A percentile compares a stretch with the other conserved stretches of the same genome.
Evolutionary conservation across 2,329 filamentous ascomycete genomes (phyloP).

Genomic region (Teratosphaeria pseudoeucalypti): DNA sequence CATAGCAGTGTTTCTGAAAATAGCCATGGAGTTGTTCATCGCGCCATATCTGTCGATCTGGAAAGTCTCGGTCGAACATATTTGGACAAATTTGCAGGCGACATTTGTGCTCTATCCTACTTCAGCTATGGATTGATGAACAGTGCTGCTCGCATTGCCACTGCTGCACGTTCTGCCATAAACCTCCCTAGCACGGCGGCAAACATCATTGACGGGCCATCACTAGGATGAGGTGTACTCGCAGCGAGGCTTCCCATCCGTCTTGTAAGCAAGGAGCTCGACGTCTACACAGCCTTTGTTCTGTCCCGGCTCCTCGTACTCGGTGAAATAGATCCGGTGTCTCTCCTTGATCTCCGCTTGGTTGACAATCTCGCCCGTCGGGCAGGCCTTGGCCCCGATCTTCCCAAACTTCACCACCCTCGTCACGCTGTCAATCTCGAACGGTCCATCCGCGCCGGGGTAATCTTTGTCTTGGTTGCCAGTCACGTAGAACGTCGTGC

Average conservation of each 20-base stretch:
- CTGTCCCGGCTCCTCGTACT: neutral
- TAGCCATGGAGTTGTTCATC: too few relatives aligned
- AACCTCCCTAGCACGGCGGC: neutral
- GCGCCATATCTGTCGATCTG: too few relatives aligned
- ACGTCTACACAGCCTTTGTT: neutral
- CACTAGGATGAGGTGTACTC: neutral
- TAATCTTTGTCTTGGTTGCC: neutral
- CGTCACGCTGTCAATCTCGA: neutral
- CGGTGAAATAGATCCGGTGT: neutral
- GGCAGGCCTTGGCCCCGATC: neutral
- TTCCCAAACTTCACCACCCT: neutral
- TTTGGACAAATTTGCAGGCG: too few relatives aligned
- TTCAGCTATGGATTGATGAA: too few relatives aligned
- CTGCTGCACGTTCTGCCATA: neutral
- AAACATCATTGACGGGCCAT: neutral
- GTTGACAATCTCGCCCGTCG: neutral
- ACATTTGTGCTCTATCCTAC: too few relatives aligned
- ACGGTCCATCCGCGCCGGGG: neutral
- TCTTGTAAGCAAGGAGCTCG: neutral
- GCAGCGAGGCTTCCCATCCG: neutral
- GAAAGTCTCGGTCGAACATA: too few relatives aligned
- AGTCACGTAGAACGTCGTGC: neutral
- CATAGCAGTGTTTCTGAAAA: too few relatives aligned
- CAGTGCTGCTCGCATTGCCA: neutral
- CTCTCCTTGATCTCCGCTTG: neutral